Evolutionary conservation across 164 flowering plant genomes (phyloP).

Genomic region (Hamamelis virginiana): DNA sequence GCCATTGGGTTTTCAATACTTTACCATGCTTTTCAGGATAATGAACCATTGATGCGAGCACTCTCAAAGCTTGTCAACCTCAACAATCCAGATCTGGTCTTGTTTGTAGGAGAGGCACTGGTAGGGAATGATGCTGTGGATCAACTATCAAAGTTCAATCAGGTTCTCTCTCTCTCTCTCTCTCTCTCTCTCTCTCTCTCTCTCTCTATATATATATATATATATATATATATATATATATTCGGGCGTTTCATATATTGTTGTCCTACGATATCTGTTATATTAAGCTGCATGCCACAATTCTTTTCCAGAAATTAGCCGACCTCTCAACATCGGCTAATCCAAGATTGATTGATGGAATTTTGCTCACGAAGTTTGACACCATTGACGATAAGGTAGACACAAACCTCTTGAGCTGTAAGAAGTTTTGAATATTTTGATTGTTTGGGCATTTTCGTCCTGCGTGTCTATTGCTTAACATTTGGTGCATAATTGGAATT

Average conservation of each 20-base stretch:
- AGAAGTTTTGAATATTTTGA: background rate
- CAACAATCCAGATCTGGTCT: constrained; percentile 86
- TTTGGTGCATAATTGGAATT: background rate
- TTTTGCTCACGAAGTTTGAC: constrained; percentile 93
- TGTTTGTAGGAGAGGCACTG: constrained; percentile 97
- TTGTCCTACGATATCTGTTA: background rate
- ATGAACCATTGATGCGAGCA: constrained; percentile 97
- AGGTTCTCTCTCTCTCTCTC: no score
- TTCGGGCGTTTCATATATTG: background rate
- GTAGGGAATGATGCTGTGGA: constrained; percentile 99
- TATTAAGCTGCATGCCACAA: background rate
- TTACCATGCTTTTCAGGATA: constrained; percentile 54
- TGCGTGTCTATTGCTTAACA: background rate
- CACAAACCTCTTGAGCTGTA: background rate
- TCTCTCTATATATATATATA: no score
- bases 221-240: constrained; percentile 50
- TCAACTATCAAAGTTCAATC: constrained; percentile 89
- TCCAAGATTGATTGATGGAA: constrained; percentile 88
- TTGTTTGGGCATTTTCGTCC: background rate
- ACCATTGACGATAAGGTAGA: constrained; percentile 98
- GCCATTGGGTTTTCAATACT: background rate
- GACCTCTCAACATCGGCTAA: constrained; percentile 72
- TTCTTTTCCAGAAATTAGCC: constrained; percentile 70
- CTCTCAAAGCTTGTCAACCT: constrained; percentile 87
- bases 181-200: no score